Evolutionary conservation across 495 filamentous ascomycete genomes (phyloP).

Genomic region (Niebla homalea): DNA sequence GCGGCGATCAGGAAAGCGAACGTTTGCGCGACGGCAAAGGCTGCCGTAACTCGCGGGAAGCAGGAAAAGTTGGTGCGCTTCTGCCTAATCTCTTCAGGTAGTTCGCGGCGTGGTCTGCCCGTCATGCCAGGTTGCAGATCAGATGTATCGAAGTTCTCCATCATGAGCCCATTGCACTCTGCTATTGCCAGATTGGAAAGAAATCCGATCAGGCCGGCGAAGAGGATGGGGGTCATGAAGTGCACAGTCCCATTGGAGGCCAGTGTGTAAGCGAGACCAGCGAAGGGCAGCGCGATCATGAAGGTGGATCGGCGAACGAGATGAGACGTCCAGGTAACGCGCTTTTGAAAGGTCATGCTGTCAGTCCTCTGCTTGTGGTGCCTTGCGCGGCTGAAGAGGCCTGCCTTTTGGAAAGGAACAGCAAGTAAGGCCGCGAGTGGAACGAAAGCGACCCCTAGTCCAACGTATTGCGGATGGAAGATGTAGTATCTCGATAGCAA

Average conservation of each 20-base stretch:
- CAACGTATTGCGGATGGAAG: conserved; percentile 47
- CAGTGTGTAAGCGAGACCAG: conserved; percentile 50
- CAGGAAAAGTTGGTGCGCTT: conserved; percentile 54
- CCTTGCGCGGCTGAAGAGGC: conserved; percentile 48
- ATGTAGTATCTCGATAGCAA: conserved; percentile 50
- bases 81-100: conserved; percentile 31
- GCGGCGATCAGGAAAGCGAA: conserved; percentile 53
- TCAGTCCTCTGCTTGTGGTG: conserved; percentile 39
- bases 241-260: conserved; percentile 44
- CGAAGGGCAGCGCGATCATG: conserved; percentile 47
- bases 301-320: conserved; percentile 54
- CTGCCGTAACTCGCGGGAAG: conserved; percentile 57
- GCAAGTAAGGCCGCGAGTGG: conserved; percentile 53
- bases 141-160: conserved; percentile 69
- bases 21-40: conserved; percentile 54
- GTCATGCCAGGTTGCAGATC: conserved; percentile 55
- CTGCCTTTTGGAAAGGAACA: conserved; percentile 58
- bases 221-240: conserved; percentile 47
- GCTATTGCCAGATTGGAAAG: conserved; percentile 58
- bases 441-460: conserved; percentile 45
- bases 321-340: conserved; percentile 51
- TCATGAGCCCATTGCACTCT: conserved; percentile 63
- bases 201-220: conserved; percentile 54
- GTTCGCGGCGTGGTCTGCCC: conserved; percentile 34
- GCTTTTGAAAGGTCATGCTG: conserved; percentile 45